These are phyloP conservation scores for Ogataea naganishii DNA, from an alignment of 805 yeast species.

Conservation along the genomic window DNA sequence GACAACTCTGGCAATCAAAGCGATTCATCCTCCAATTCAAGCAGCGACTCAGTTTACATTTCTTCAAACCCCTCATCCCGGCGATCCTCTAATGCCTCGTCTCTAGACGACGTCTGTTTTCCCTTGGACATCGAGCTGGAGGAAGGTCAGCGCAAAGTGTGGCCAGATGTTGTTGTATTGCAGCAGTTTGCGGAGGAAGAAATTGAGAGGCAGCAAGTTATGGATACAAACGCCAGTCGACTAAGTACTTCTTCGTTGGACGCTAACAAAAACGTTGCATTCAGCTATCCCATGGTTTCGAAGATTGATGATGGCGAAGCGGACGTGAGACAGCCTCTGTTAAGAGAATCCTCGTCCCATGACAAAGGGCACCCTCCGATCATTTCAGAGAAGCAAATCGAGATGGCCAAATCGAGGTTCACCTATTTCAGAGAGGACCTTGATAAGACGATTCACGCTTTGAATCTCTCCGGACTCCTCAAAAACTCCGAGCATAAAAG, in stretches of 20 bases:
- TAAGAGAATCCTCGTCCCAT: slow-evolving; percentile 5
- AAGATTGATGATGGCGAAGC: slow-evolving; percentile 19
- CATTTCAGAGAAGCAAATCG: slow-evolving; percentile 11
- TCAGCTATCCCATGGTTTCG: slow-evolving; percentile 27
- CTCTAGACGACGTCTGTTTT: slow-evolving; percentile 87
- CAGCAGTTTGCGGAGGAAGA: slow-evolving; percentile 76
- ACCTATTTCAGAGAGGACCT: slow-evolving; percentile 89
- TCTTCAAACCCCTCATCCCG: slow-evolving; percentile 59
- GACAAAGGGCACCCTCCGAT: slow-evolving; percentile 7
- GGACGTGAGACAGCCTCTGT: slow-evolving; percentile 13
- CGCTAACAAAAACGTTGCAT: slow-evolving; percentile 23
- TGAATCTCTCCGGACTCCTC: slow-evolving; percentile 74
- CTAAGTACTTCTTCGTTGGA: slow-evolving; percentile 9
- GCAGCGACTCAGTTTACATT: slow-evolving; percentile 19
- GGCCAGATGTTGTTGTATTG: slow-evolving; percentile 82
- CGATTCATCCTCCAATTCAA: slow-evolving; percentile 1
- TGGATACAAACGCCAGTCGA: slow-evolving; percentile 17
- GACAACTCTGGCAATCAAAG: slow-evolving; percentile 1
- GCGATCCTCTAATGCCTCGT: slow-evolving; percentile 55
- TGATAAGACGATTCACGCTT: slow-evolving; percentile 83
- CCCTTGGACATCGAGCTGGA: slow-evolving; percentile 54
- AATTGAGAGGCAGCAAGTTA: slow-evolving; percentile 24
- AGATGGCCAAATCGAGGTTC: slow-evolving; percentile 55
- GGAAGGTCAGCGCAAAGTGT: slow-evolving; percentile 28
- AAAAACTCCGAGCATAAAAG: slow-evolving; percentile 44